These are phyloP conservation scores for Pythium biforme DNA, from an alignment of 352 stramenopile species.

Conservation along the genomic window DNA sequence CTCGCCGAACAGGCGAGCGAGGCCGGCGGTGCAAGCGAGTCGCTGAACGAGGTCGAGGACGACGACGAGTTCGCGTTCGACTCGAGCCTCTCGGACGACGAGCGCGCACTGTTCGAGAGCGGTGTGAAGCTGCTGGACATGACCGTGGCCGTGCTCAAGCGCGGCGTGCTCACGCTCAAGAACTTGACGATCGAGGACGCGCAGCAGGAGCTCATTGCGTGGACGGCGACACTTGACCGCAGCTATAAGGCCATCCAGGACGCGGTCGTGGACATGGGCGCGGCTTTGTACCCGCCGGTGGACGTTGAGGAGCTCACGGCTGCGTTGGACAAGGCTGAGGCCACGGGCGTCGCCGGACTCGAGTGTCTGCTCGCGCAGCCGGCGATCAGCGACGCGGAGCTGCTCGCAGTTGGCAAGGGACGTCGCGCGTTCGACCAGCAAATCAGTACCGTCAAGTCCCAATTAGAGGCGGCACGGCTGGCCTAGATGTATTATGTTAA, in stretches of 20 bases:
- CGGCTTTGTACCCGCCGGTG: conserved; percentile 76
- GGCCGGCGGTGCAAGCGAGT: conserved; percentile 14
- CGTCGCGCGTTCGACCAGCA: conserved; percentile 57
- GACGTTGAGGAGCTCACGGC: conserved; percentile 54
- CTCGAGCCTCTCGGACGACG: conserved; percentile 62
- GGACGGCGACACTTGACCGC: conserved; percentile 65
- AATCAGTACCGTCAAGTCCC: conserved; percentile 48
- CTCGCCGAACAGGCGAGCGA: conserved; percentile 44
- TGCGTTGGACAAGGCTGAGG: conserved; percentile 38
- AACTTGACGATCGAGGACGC: conserved; percentile 59
- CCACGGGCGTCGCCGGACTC: conserved; percentile 37
- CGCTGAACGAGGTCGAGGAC: conserved; percentile 53
- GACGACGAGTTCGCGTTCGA: conserved; percentile 82
- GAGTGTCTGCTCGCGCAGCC: conserved; percentile 53
- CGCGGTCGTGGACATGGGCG: conserved; percentile 77
- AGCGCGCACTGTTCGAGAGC: conserved; percentile 64
- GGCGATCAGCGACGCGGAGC: conserved; percentile 36
- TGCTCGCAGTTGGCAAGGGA: conserved; percentile 41
- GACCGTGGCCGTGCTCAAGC: conserved; percentile 74
- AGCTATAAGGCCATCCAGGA: conserved; percentile 64
- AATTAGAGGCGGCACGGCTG: conserved; percentile 43
- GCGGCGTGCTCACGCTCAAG: conserved; percentile 79
- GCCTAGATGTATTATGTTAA: conserved; percentile 18
- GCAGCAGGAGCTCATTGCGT: conserved; percentile 60
- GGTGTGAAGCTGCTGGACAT: conserved; percentile 73